Evolutionary conservation across 2,329 filamentous ascomycete species (phyloP), one percentile per base, ranked within the genome.

Genomic region (Cercospora citrullina): DNA sequence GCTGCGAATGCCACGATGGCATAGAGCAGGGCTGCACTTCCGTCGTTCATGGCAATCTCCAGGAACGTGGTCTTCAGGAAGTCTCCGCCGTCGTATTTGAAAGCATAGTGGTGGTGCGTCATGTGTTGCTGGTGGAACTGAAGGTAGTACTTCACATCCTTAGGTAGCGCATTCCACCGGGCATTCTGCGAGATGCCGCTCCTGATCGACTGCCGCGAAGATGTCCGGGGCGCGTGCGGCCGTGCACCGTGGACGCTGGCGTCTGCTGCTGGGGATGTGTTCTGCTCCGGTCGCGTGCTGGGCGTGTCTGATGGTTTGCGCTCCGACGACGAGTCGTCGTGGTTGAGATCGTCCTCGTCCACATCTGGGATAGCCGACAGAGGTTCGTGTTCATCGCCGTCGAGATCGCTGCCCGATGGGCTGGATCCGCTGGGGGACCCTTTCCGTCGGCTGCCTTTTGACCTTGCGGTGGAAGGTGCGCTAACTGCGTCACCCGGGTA

Each of bases 1-100:
- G 94, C 92, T 10, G 94, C 86, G 77, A 97, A 98, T 0, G 91
- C 93, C 9, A 94, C 91, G 4, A 97, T 82, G 0, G 94, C 93
- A 77, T 97, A 93, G 5, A 97, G 85, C 10, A 98, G 83, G 6
- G 94, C 88, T 53, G 70, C 67, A 60, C 72, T 75, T 69, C 97
- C 91, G 76, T 93, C 90, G 78, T 87, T 86, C 60, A 94, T 78
- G 0, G 94, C 94, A 64, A 91, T 83, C 48, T 88, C 88, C 21
- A 94, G 84, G 53, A 97, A 85, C 6, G 87, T 88, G 9, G 84
- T 86, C 60, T 87, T 88, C 70, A 97, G 88, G 77, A 97, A 97
- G 69, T 89, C 84, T 57, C 88, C 86, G 10, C 86, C 84, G 75
- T 94, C 90, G 72, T 86, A 85, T 69, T 91, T 89, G 72, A 96